Evolutionary conservation across 495 filamentous ascomycete species (phyloP).

Genomic region (Talaromyces adpressus): DNA sequence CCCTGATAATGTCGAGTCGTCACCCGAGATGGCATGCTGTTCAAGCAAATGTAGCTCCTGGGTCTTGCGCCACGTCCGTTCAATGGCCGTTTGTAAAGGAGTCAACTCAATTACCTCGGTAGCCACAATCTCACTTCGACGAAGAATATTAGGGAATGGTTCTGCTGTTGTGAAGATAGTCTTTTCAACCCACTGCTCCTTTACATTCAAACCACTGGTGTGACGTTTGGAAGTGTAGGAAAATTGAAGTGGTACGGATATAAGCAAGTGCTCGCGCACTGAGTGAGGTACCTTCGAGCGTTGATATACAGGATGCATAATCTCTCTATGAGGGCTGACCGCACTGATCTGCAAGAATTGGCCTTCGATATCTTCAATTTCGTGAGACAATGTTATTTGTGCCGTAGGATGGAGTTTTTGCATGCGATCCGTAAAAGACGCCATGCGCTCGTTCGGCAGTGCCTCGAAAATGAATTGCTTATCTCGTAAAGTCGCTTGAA

Average conservation of each 20-base stretch:
- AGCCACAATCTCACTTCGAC: constrained; percentile 75
- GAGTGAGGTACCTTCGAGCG: constrained; percentile 73
- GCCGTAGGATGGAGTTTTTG: constrained; percentile 86
- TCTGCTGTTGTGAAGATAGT: constrained; percentile 77
- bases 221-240: constrained; percentile 63
- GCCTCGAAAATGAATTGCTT: constrained; percentile 93
- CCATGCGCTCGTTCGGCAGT: constrained; percentile 63
- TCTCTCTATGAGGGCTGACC: constrained; percentile 74
- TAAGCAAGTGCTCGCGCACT: constrained; percentile 77
- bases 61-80: constrained; percentile 87
- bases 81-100: constrained; percentile 80
- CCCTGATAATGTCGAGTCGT: constrained; percentile 54
- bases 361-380: constrained; percentile 79
- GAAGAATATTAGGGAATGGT: constrained; percentile 83
- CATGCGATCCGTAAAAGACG: constrained; percentile 85
- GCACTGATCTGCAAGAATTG: constrained; percentile 84
- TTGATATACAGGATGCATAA: constrained; percentile 81
- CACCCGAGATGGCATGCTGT: constrained; percentile 65
- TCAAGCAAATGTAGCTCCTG: constrained; percentile 72
- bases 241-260: constrained; percentile 64
- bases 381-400: constrained; percentile 65
- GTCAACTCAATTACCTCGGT: constrained; percentile 58
- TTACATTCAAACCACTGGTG: constrained; percentile 54
- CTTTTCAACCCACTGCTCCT: constrained; percentile 78
- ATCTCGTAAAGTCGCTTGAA: constrained; percentile 71